A percentile compares a stretch with the other conserved stretches of the same genome.
These are phyloP conservation scores for Oropetium thomaeum DNA, from an alignment of 176 grass and related monocot species.

Conservation along the genomic window DNA sequence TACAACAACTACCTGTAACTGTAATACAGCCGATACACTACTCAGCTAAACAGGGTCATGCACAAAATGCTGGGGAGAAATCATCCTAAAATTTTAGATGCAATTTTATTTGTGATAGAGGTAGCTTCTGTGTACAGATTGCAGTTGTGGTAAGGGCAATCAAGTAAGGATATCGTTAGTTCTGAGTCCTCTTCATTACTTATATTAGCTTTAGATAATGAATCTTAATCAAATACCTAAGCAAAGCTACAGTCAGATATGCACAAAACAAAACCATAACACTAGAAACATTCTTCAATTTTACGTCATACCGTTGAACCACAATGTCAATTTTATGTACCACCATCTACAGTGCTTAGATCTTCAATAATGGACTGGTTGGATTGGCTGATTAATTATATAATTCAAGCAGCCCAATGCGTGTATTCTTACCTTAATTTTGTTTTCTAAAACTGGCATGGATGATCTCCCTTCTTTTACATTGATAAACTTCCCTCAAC, in stretches of 20 bases:
- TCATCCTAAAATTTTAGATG: background rate
- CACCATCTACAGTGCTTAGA: background rate
- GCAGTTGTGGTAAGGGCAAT: background rate
- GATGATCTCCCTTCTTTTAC: background rate
- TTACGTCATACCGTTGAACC: background rate
- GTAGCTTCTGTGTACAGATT: background rate
- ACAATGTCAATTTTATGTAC: background rate
- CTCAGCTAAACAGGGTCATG: background rate
- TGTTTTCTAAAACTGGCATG: constrained; percentile 4
- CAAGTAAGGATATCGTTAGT: background rate
- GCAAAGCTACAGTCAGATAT: background rate
- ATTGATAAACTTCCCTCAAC: constrained; percentile 1
- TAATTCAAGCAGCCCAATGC: background rate
- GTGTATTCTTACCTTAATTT: background rate
- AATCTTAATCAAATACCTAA: background rate
- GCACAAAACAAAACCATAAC: too few species aligned
- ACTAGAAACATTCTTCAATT: background rate
- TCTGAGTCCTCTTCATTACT: background rate
- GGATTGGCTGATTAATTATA: constrained; percentile 3
- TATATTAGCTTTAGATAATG: background rate
- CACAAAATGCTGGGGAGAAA: background rate
- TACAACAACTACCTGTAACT: background rate
- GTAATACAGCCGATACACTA: background rate
- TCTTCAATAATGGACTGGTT: background rate
- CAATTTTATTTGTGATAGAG: background rate